phyloP scores from a whole-genome alignment of 2,329 filamentous ascomycete species.

The Hypoxylon sp. region DNA sequence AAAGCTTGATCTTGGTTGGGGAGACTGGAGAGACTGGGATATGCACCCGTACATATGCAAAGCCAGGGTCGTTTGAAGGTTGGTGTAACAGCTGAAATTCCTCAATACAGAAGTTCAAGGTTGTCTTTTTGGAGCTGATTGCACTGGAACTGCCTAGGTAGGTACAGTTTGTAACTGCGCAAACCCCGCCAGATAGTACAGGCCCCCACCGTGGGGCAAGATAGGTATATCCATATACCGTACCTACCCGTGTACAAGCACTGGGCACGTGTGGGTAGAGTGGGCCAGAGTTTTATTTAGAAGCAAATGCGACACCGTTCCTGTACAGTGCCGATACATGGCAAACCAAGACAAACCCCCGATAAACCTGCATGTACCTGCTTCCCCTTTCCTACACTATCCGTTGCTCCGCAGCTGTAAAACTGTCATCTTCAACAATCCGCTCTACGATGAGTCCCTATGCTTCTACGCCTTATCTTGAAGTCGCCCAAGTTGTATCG shows the following conservation, averaged over 20 bases:
- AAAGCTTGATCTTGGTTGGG: constrained; percentile 7
- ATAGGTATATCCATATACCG: constrained; percentile 18
- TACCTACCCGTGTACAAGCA: no score
- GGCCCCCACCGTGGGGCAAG: constrained; percentile 40
- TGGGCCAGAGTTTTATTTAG: constrained; percentile 33
- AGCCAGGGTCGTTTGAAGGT: constrained; percentile 12
- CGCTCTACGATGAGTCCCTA: not conserved
- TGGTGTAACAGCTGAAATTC: constrained; percentile 31
- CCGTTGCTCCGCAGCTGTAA: constrained; percentile 1
- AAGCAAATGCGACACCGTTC: constrained; percentile 32
- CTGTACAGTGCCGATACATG: constrained; percentile 19
- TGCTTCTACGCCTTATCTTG: constrained; percentile 5
- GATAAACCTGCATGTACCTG: no score
- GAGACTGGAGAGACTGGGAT: constrained; percentile 6
- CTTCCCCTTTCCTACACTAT: constrained; percentile 26
- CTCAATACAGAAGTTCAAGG: constrained; percentile 32
- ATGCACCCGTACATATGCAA: not conserved
- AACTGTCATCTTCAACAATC: not conserved
- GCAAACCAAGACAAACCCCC: not conserved
- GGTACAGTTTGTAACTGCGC: constrained; percentile 13
- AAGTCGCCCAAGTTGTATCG: not conserved
- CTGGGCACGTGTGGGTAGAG: no score
- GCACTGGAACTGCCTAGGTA: no score
- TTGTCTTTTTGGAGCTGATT: constrained; percentile 31
- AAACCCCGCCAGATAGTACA: constrained; percentile 17